Conservation (phyloP, 2,329 filamentous ascomycete species). For the Colletotrichum endophyticum region DNA sequence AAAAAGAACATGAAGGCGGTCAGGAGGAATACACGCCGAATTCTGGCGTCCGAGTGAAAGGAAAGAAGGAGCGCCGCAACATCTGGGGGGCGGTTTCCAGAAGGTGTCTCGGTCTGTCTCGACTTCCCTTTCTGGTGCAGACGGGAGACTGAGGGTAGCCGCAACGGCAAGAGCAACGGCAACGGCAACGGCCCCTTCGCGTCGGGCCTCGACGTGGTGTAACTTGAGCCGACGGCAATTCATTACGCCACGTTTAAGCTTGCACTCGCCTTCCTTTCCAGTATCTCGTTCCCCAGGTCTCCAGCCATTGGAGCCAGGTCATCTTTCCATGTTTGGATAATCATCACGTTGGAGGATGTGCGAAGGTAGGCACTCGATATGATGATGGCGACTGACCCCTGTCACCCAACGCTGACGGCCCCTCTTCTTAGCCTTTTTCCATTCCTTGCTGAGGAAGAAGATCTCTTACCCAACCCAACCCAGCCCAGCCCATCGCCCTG, state of each 20-base stretch:
- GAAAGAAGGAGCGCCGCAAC: background rate
- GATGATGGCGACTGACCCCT: background rate
- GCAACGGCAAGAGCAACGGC: background rate
- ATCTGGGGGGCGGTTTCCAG: background rate
- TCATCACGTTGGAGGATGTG: background rate
- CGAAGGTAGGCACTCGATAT: background rate
- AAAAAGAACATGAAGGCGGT: slow-evolving; percentile 14
- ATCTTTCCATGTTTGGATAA: background rate
- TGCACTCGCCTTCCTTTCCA: background rate
- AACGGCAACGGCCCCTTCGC: background rate
- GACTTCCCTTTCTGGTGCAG: background rate
- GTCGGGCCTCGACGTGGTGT: slow-evolving; percentile 6
- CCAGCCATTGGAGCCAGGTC: background rate
- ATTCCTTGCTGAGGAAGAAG: background rate
- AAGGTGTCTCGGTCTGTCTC: background rate
- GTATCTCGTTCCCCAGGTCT: background rate
- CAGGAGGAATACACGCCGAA: background rate
- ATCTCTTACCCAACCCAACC: background rate
- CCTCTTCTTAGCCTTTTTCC: slow-evolving; percentile 17
- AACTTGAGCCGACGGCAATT: background rate
- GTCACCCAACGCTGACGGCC: slow-evolving; percentile 8
- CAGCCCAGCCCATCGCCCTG: background rate
- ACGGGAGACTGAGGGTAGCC: background rate
- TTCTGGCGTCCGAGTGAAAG: background rate
- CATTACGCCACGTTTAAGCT: background rate